Evolutionary conservation across 805 yeast species (phyloP).

Genomic region (Hanseniaspora mollemarum): DNA sequence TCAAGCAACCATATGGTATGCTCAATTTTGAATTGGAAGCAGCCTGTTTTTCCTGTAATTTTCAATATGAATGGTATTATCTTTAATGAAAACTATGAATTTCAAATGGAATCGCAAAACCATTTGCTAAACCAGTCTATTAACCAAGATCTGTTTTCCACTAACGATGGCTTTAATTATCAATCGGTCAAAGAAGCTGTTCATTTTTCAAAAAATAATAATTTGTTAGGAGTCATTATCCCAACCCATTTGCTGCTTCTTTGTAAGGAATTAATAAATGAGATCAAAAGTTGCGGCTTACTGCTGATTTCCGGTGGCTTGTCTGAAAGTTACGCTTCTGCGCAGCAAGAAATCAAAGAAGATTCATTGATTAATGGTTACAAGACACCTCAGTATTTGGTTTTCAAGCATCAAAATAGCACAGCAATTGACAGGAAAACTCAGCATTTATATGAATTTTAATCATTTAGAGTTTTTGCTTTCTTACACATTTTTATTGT

Average conservation of each 20-base stretch:
- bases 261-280: slow-evolving; percentile 64
- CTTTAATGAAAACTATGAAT: slow-evolving; percentile 17
- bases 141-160: slow-evolving; percentile 15
- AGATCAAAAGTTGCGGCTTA: slow-evolving; percentile 69
- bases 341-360: background rate
- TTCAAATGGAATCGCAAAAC: slow-evolving; percentile 27
- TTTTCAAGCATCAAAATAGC: slow-evolving; percentile 18
- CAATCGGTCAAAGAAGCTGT: slow-evolving; percentile 75
- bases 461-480: background rate
- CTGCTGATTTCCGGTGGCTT: slow-evolving; percentile 63
- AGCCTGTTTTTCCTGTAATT: slow-evolving; percentile 92
- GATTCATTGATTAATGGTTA: slow-evolving; percentile 24
- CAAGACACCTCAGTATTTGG: slow-evolving; percentile 20
- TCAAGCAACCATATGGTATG: slow-evolving; percentile 85
- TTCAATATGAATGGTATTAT: slow-evolving; percentile 65
- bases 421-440: background rate
- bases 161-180: slow-evolving; percentile 24
- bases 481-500: no score
- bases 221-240: slow-evolving; percentile 71
- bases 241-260: slow-evolving; percentile 58
- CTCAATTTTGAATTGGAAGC: slow-evolving; percentile 93
- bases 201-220: slow-evolving; percentile 66
- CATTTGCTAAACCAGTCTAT: slow-evolving; percentile 18
- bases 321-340: slow-evolving; percentile 21
- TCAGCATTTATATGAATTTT: background rate